Base-by-base conservation (phyloP, 176 grass and related monocot species). In the Canna indica region DNA sequence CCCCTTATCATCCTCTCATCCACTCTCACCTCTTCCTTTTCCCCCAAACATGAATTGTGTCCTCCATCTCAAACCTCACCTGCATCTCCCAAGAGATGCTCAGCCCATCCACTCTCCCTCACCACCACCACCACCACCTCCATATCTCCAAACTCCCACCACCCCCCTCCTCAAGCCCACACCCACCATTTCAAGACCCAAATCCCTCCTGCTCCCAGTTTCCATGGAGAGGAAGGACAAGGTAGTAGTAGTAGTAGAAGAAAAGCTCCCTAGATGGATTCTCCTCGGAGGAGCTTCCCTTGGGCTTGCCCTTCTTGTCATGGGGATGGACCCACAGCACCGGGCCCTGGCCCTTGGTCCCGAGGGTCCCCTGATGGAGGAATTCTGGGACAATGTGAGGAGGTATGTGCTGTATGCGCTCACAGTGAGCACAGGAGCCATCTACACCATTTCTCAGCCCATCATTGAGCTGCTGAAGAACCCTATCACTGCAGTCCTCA, bases 341-440 rank as follows among this genome's bases (percentile, higher is more conserved):
- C 61, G 83, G 5, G 88, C 88, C 1, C 33, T 69, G 79, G 88
- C 92, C 5, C 74, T 91, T 53, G 92, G 88, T 2, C 92, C 92
- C 12, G 92, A 91, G 48, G 92, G 91, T 0, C 91, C 91, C 1
- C 67, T 96, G 79, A 66, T 82, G 73, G 91, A 91, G 85, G 92
- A 96, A 80, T 96, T 96, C 77, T 96, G 92, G 88, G 92, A 91
- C 70, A 96, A 96, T 74, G 86, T 89, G 81, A 78, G 92, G 70
- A 83, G 92, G 81, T 96, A 91, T 73, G 81, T 62, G 42, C 79
- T 96, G 66, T 96, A 91, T 57, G 70, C 10, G 32, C 30, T 96
- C 66, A 91, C 92, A 41, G 92, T 91, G 67, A 96, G 93, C 86
- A 96, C 88, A 5, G 93, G 92, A 42, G 78, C 86, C 53, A 72